Base-by-base conservation (phyloP, 805 yeast genomes). In the Ogataea paraovalis region DNA sequence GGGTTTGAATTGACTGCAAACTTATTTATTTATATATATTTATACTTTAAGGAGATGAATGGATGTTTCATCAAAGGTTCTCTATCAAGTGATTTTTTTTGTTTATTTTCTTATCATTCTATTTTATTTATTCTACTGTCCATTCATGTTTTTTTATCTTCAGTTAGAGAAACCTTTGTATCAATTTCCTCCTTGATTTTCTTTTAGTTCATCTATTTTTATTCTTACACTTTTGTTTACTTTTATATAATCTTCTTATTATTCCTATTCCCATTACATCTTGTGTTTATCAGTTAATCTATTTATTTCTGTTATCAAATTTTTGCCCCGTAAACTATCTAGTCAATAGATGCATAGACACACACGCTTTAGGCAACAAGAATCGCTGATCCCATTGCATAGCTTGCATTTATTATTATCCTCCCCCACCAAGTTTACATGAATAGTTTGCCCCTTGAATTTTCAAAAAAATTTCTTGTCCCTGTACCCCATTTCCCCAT, bases 241-340 rank as follows among this genome's bases (percentile, higher is more conserved):
- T 5, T 34, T 34, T 34, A 34, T 34, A 34, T 34, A 34, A 19
- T 34, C 21, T 34, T 13, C 38, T 34, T 34, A 34, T 34, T 34
- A n/a, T 18, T 34, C 38, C 16, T 34, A 34, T 18, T 34, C 38
- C 21, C 38, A 34, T 34, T 18, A 34, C 19, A 34, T 42, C 20
- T 22, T 42, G 42, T 39, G 45, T 43, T 45, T 27, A 33, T 20
- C 41, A 25, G 25, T 34, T 22, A 34, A 39, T 45, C 20, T 38
- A 48, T 44, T 41, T 44, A 39, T 37, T 20, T 20, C 18, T 23
- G 23, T 12, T 21, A 25, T 18, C 25, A 25, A 23, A 22, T 12
- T 30, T 7, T 30, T 25, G 28, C 6, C n/a, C n/a, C n/a, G n/a
- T n/a, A n/a, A n/a, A n/a, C n/a, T n/a, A n/a, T n/a, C n/a, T n/a